Evolutionary conservation across 305 asterid genomes (phyloP).

Genomic region (Coffea humblotiana): DNA sequence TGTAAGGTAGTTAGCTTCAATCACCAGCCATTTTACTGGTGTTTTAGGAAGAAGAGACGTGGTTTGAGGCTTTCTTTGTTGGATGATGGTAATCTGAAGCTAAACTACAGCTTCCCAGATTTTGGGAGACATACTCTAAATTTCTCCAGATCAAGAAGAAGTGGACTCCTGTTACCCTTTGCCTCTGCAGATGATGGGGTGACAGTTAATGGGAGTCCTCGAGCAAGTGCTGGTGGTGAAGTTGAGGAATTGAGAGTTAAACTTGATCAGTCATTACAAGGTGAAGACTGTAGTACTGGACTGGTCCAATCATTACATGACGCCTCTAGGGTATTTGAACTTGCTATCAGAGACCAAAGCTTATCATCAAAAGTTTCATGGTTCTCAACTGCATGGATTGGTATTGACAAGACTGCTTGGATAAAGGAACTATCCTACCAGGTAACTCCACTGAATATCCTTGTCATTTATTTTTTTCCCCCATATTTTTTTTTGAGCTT

Average conservation of each 20-base stretch:
- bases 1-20: constrained; percentile 42
- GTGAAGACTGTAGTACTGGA: constrained; percentile 65
- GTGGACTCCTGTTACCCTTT: constrained; percentile 43
- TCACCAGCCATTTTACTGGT: constrained; percentile 39
- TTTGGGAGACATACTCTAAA: constrained; percentile 34
- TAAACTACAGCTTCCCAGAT: constrained; percentile 38
- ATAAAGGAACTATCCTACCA: constrained; percentile 86
- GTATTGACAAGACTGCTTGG: constrained; percentile 86
- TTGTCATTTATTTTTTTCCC: no score
- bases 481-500: not conserved
- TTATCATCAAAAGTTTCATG: constrained; percentile 65
- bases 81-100: constrained; percentile 38
- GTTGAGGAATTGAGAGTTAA: constrained; percentile 68
- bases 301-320: constrained; percentile 90
- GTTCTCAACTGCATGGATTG: constrained; percentile 94
- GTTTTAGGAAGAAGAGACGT: constrained; percentile 52
- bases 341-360: constrained; percentile 69
- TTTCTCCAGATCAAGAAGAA: constrained; percentile 47
- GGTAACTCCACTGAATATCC: constrained; percentile 37
- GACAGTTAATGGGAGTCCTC: constrained; percentile 72
- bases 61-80: constrained; percentile 40
- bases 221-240: constrained; percentile 47
- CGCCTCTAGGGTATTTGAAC: constrained; percentile 93
- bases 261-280: constrained; percentile 70
- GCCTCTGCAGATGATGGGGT: constrained; percentile 94